Percentiles rank a stretch among this genome's conserved stretches.
These are phyloP conservation scores for Penicillium italicum DNA, from an alignment of 2,329 filamentous ascomycete genomes.

Conservation along the genomic window DNA sequence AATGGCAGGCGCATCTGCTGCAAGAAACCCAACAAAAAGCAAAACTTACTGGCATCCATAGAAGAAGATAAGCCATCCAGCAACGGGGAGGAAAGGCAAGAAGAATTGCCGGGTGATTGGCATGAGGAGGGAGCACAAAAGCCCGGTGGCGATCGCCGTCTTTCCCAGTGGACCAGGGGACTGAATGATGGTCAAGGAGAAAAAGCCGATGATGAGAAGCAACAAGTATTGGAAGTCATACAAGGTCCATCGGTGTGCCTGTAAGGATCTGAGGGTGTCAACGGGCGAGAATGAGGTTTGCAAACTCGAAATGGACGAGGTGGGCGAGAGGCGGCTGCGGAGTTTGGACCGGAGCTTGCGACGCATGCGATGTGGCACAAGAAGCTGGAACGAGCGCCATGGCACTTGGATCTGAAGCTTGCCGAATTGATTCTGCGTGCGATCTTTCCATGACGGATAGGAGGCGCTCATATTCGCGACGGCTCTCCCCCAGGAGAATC, in stretches of 20 bases:
- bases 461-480: constrained; percentile 34
- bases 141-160: constrained; percentile 63
- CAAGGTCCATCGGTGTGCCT: constrained; percentile 72
- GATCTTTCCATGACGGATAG: constrained; percentile 48
- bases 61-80: constrained; percentile 85
- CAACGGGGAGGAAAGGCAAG: constrained; percentile 78
- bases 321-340: constrained; percentile 62
- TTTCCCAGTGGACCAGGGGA: constrained; percentile 74
- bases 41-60: constrained; percentile 81
- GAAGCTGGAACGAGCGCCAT: constrained; percentile 49
- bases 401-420: constrained; percentile 47
- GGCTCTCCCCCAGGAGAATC: constrained; percentile 22
- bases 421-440: constrained; percentile 42
- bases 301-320: constrained; percentile 70
- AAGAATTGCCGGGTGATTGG: constrained; percentile 89
- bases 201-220: constrained; percentile 69
- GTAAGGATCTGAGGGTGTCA: constrained; percentile 72
- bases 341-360: constrained; percentile 66
- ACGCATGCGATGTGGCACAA: constrained; percentile 62
- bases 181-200: constrained; percentile 79
- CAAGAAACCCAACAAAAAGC: neutral
- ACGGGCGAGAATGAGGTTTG: constrained; percentile 78
- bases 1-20: neutral
- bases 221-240: constrained; percentile 84
- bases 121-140: constrained; percentile 69